Evolutionary conservation across 352 stramenopile species (phyloP), one percentile per base, ranked within the genome.

Genomic region (Blastocystis sp.): DNA sequence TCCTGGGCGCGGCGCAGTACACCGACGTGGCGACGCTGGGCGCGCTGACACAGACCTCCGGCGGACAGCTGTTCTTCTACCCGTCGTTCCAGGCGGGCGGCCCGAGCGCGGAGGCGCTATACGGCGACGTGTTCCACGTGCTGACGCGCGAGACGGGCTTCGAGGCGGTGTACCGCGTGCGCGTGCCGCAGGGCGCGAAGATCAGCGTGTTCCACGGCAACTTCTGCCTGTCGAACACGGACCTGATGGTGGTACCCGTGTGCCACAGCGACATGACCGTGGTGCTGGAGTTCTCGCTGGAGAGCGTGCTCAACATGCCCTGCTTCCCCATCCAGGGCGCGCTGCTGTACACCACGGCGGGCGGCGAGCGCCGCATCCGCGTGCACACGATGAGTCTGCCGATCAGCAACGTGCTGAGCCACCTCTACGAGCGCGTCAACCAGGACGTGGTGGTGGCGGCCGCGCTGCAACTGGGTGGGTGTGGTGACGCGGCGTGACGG

Each of bases 201-300:
- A 60, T 87, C n/a, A 21, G 14, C 43, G 98, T 98, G 89, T 99
- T 98, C 90, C 98, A 98, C 91, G 97, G 97, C 89, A 98, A 99
- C 90, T 98, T 98, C 89, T 98, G 97, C 90, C 93, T 99, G 90
- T 94, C 96, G 42, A 96, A 95, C 28, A 95, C 95, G 1, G 97
- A 99, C 90, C 92, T 99, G 0, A 91, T 99, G 80, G 95, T 96
- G 19, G 91, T 98, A 45, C 97, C 97, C 38, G 98, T 97, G 70
- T 95, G 93, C 90, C 96, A 96, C 78, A 91, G 94, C 3, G 97
- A 99, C 89, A 96, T 94, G 28, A 95, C 96, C 3, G 99, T 98
- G 90, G 96, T 92, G 1, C 94, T 99, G 87, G 96, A 99, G 90
- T 94, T 99, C 76, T 94, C 93, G 70, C 95, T 98, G 91, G 97